Conservation (phyloP, 148 eudicot genomes). For the Vaccinium corymbosum region DNA sequence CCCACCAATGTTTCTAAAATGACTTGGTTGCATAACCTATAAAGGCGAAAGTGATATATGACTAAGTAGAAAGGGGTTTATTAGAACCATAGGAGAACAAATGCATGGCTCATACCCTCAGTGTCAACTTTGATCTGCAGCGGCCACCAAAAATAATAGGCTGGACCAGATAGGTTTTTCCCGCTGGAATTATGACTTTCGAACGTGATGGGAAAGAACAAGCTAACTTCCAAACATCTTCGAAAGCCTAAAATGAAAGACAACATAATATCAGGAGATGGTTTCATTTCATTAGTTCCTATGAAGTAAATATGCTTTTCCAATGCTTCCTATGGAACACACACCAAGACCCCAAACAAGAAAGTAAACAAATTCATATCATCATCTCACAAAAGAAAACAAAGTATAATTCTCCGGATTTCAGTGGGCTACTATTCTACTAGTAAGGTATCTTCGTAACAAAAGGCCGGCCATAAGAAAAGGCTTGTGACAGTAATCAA, state of each 20-base stretch:
- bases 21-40: not conserved
- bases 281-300: not conserved
- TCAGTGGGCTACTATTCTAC: not conserved
- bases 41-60: not conserved
- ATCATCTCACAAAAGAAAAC: not conserved
- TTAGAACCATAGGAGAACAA: not conserved
- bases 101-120: slow-evolving; percentile 48
- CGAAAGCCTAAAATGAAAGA: slow-evolving; percentile 47
- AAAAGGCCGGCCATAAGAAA: too few relatives aligned
- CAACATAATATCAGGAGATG: not conserved
- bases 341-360: not conserved
- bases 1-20: not conserved
- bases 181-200: slow-evolving; percentile 51
- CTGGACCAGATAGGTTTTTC: slow-evolving; percentile 42
- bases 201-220: slow-evolving; percentile 50
- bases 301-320: not conserved
- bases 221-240: slow-evolving; percentile 65
- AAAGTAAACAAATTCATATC: not conserved
- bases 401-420: not conserved
- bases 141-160: slow-evolving; percentile 67
- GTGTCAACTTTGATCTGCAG: slow-evolving; percentile 52
- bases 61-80: not conserved
- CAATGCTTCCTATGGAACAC: not conserved
- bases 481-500: too few relatives aligned
- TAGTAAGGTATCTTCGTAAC: not conserved